Evolutionary conservation across 129 eudicot genomes (phyloP).

Genomic region (Flaveria trinervia): DNA sequence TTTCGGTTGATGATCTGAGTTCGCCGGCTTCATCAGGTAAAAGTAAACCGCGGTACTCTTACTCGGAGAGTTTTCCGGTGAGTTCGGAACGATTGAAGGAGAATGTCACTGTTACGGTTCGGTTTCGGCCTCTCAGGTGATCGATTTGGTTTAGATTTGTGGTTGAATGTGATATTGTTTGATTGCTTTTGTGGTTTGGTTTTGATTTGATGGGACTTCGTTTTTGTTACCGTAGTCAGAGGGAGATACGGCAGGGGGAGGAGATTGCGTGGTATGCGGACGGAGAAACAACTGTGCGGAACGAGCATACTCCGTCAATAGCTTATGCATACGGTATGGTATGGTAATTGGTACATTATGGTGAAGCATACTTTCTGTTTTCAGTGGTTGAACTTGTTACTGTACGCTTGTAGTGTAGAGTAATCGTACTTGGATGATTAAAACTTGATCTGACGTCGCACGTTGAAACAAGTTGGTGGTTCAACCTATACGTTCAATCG

Average conservation of each 20-base stretch:
- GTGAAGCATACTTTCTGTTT: no score
- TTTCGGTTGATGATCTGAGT: conserved; percentile 57
- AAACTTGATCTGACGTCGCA: no score
- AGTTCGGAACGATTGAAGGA: conserved; percentile 67
- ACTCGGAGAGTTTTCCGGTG: conserved; percentile 37
- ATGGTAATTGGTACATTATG: no score
- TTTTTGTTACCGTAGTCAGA: conserved; percentile 47
- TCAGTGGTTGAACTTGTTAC: no score
- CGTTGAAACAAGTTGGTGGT: no score
- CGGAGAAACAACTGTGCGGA: conserved; percentile 91
- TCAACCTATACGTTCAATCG: no score
- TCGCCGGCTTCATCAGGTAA: conserved; percentile 70
- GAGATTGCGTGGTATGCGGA: conserved; percentile 99
- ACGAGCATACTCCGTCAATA: conserved; percentile 73
- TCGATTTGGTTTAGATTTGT: conserved; percentile 8
- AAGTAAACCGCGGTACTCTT: conserved; percentile 54
- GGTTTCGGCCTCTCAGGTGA: conserved; percentile 96
- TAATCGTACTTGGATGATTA: no score
- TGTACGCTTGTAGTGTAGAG: no score
- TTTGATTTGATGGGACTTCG: conserved; percentile 18
- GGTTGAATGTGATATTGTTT: no score
- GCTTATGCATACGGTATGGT: conserved; percentile 95
- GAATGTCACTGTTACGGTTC: conserved; percentile 98
- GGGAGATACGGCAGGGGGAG: conserved; percentile 94
- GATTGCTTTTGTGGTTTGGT: conserved; percentile 1